Conservation (phyloP, 192 early-diverging fungal species). For the Thamnidium elegans region DNA sequence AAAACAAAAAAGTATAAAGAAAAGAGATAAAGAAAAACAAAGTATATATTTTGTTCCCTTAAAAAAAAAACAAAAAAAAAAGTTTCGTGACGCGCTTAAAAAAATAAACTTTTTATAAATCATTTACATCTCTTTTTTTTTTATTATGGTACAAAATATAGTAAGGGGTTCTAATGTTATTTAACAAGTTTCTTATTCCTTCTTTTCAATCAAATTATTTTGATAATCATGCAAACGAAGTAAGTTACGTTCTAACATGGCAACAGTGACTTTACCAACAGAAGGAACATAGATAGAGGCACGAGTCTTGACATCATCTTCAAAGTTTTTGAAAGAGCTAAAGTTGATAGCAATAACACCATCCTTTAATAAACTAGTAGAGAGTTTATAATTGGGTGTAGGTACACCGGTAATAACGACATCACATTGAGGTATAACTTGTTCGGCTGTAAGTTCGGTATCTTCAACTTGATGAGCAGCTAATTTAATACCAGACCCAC, state of each 20-base stretch:
- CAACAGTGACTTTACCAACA: slow-evolving; percentile 97
- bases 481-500: slow-evolving; percentile 59
- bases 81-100: neutral
- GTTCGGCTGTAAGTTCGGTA: slow-evolving; percentile 67
- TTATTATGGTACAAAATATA: slow-evolving; percentile 11
- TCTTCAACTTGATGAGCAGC: slow-evolving; percentile 73
- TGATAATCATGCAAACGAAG: slow-evolving; percentile 82
- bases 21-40: neutral
- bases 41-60: too few relatives aligned
- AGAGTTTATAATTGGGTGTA: slow-evolving; percentile 80
- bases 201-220: slow-evolving; percentile 28
- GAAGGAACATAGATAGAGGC: slow-evolving; percentile 95
- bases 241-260: slow-evolving; percentile 97
- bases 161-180: neutral
- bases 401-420: slow-evolving; percentile 99
- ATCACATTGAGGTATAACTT: slow-evolving; percentile 84
- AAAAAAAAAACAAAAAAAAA: neutral
- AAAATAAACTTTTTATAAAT: neutral
- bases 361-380: slow-evolving; percentile 85
- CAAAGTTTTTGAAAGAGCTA: slow-evolving; percentile 93
- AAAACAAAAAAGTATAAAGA: neutral
- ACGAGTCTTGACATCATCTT: slow-evolving; percentile 87
- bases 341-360: slow-evolving; percentile 98
- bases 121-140: neutral
- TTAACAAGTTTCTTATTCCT: neutral